Percentiles rank a stretch among this genome's conserved stretches.
These are phyloP conservation scores for Elsinoe arachidis DNA, from an alignment of 2,329 filamentous ascomycete genomes.

Conservation along the genomic window DNA sequence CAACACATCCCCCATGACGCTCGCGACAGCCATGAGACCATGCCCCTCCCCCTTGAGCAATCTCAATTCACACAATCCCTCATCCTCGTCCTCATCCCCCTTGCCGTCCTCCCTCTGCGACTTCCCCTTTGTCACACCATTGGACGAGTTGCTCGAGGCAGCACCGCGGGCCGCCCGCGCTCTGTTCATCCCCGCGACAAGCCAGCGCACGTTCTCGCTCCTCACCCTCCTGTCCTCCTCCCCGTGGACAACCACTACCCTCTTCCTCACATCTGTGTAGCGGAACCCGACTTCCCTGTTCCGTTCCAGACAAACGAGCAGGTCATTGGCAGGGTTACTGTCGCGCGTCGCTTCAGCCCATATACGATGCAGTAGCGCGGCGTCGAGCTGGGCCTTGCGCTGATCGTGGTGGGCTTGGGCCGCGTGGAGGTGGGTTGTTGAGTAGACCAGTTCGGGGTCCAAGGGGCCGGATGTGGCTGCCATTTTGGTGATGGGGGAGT, in stretches of 20 bases:
- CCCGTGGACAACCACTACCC: constrained; percentile 90
- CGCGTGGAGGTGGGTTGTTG: constrained; percentile 30
- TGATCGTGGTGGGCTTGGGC: constrained; percentile 60
- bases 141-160: neutral
- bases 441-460: constrained; percentile 37
- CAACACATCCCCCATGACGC: constrained; percentile 87
- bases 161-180: constrained; percentile 15
- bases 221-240: constrained; percentile 84
- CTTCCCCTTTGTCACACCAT: constrained; percentile 8
- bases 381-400: constrained; percentile 69
- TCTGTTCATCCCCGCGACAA: constrained; percentile 75
- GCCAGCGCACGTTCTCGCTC: constrained; percentile 89
- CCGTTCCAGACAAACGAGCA: constrained; percentile 86
- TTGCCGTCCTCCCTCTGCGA: constrained; percentile 15
- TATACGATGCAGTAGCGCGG: constrained; percentile 79
- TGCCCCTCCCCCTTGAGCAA: constrained; percentile 88
- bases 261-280: constrained; percentile 88
- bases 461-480: constrained; percentile 27
- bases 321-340: constrained; percentile 86
- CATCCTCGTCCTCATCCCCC: constrained; percentile 5
- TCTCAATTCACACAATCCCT: constrained; percentile 72
- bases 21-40: constrained; percentile 87
- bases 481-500: constrained; percentile 15
- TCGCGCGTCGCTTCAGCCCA: constrained; percentile 88
- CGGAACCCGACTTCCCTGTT: constrained; percentile 88